Evolutionary conservation across 805 yeast genomes (phyloP).

Genomic region (Schizosaccharomyces cryophilus): DNA sequence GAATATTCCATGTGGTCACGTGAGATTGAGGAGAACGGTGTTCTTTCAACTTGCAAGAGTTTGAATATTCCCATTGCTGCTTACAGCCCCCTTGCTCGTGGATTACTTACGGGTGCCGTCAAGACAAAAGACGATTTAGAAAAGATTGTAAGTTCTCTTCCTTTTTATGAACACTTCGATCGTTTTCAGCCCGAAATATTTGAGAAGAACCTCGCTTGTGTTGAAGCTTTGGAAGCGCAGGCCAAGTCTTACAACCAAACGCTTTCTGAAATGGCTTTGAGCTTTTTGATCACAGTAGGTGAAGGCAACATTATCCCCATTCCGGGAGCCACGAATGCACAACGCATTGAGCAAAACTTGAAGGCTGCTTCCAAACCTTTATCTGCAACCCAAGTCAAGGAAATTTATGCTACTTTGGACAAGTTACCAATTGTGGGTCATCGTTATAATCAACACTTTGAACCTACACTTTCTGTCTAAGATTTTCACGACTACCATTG

Average conservation of each 20-base stretch:
- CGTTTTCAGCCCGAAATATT: slow-evolving; percentile 36
- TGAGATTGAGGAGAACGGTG: slow-evolving; percentile 37
- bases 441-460: not conserved
- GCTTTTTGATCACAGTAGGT: not conserved
- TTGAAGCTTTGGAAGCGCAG: not conserved
- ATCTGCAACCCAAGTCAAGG: not conserved
- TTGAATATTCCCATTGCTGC: slow-evolving; percentile 42
- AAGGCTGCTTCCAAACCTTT: not conserved
- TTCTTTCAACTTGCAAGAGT: slow-evolving; percentile 32
- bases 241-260: not conserved
- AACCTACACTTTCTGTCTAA: not conserved
- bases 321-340: not conserved
- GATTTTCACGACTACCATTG: too few species aligned
- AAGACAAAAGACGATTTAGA: slow-evolving; percentile 19
- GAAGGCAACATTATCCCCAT: not conserved
- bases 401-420: not conserved
- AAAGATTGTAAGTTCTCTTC: slow-evolving; percentile 27
- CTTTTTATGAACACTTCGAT: slow-evolving; percentile 15
- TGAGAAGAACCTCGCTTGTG: slow-evolving; percentile 21
- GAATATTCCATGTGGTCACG: slow-evolving; percentile 54
- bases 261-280: not conserved
- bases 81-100: slow-evolving; percentile 67
- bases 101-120: slow-evolving; percentile 42
- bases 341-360: not conserved
- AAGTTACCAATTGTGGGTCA: not conserved